phyloP scores from a whole-genome alignment of 345 rosid species.

The Hypericum androsaemum region DNA sequence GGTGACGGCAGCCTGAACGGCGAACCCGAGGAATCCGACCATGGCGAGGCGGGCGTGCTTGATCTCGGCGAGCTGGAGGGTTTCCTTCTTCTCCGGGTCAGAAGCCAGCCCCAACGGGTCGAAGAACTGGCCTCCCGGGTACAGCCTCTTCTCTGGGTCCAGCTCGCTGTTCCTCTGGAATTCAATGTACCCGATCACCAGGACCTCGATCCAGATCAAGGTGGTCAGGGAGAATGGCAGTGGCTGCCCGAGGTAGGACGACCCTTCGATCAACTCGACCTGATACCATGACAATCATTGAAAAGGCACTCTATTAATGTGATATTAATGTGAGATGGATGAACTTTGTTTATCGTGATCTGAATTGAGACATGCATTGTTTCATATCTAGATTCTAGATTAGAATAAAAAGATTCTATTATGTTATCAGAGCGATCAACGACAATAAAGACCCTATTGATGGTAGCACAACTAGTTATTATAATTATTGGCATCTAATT shows the following conservation, averaged over 20 bases:
- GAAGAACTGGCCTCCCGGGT: constrained; percentile 79
- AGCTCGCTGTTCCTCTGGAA: constrained; percentile 90
- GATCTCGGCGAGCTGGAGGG: constrained; percentile 90
- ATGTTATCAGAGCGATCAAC: not conserved
- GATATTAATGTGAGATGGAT: too few species aligned
- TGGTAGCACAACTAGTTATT: not conserved
- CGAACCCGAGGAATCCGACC: constrained; percentile 85
- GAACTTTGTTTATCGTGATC: too few species aligned
- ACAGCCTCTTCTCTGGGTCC: constrained; percentile 81
- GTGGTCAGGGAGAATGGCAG: constrained; percentile 76
- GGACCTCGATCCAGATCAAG: constrained; percentile 77
- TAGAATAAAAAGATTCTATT: too few species aligned
- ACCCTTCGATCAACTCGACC: constrained; percentile 90
- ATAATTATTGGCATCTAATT: too few species aligned
- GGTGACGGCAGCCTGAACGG: constrained; percentile 82
- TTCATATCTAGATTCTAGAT: too few species aligned
- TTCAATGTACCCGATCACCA: constrained; percentile 84
- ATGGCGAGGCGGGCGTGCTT: constrained; percentile 98
- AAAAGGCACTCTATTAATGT: too few species aligned
- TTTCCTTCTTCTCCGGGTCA: constrained; percentile 85
- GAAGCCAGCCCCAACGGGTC: constrained; percentile 82
- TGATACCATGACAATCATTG: constrained; percentile 12
- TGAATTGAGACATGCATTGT: too few species aligned
- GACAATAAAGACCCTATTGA: not conserved
- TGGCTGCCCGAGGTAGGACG: constrained; percentile 87